Evolutionary conservation across 2,329 filamentous ascomycete genomes (phyloP), one percentile per base, ranked within the genome.

Genomic region (Diaporthe vexans): DNA sequence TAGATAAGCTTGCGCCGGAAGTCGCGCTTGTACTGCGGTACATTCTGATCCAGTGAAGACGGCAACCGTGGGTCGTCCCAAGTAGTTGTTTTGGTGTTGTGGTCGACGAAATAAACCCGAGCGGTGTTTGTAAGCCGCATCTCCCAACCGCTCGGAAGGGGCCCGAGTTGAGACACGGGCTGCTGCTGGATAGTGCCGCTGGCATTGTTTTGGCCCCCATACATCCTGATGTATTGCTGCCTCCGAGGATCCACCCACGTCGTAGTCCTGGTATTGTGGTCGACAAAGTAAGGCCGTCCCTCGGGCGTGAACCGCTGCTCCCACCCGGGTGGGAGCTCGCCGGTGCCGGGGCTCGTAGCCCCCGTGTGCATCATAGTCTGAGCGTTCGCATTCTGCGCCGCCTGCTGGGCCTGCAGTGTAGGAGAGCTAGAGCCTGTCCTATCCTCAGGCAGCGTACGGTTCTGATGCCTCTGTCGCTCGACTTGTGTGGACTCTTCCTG

Each of bases 111-210:
- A 85, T 99, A 99, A 21, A 99, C 97, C 75, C 97, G 91, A 37
- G 97, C 97, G 19, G 97, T 99, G 84, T 99, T 98, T 71, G 97
- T 99, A 69, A 99, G 91, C 75, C 97, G 94, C 97, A 99, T 99
- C 88, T 99, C 97, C 97, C 97, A 99, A 3, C 97, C 97, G 80
- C 97, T 98, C 4, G 97, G 97, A 63, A 99, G 85, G 35, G 97
- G 97, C 5, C 97, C 97, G 59, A 99, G 90, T 83, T 99, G 97
- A 2, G 97, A 98, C 2, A 99, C 97, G 0, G 97, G 96, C 84
- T 99, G 97, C 82, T 98, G 96, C 84, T 98, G 96, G 77, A 98
- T 98, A 71, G 92, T 94, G 63, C 94, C 95, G 79, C 93, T 95
- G 78, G 92, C 91, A 76, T 93, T 94, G 83, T 95, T 97, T 79